Evolutionary conservation across 192 early-diverging fungal species (phyloP).

Genomic region (Coemansia sp.): DNA sequence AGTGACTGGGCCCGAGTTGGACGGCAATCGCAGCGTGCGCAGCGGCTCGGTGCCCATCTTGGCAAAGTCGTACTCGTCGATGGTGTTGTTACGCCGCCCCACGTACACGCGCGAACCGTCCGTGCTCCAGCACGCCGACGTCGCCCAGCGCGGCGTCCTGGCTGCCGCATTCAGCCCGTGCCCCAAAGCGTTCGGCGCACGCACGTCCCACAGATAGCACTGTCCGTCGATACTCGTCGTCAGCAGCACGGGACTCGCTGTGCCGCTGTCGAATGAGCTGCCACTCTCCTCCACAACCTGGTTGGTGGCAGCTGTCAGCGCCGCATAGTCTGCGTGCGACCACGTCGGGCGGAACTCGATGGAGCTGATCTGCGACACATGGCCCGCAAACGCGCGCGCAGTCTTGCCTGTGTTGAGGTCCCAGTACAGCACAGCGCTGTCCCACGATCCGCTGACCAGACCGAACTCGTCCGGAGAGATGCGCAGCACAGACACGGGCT

Average conservation of each 20-base stretch:
- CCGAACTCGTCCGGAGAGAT: conserved; percentile 80
- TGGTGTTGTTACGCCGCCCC: conserved; percentile 85
- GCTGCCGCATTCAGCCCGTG: conserved; percentile 56
- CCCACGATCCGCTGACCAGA: conserved; percentile 95
- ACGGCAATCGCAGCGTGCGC: conserved; percentile 77
- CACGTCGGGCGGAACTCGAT: conserved; percentile 67
- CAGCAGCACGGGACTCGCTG: conserved; percentile 54
- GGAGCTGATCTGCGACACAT: conserved; percentile 81
- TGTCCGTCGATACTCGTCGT: conserved; percentile 77
- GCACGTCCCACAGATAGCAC: conserved; percentile 72
- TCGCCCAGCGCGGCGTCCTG: conserved; percentile 73
- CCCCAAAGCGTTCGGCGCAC: conserved; percentile 58
- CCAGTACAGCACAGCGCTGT: conserved; percentile 77
- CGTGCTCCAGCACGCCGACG: conserved; percentile 77
- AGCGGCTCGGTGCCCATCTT: conserved; percentile 58
- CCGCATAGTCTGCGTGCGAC: conserved; percentile 1
- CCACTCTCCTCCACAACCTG: not conserved
- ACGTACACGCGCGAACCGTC: conserved; percentile 80
- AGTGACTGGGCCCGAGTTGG: conserved; percentile 85
- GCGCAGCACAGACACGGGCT: conserved; percentile 79
- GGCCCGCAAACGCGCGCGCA: conserved; percentile 68
- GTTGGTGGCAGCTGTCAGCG: not conserved
- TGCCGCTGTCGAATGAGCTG: conserved; percentile 15
- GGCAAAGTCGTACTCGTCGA: conserved; percentile 87
- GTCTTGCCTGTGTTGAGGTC: conserved; percentile 79